Percentiles rank a stretch among this genome's conserved stretches.
phyloP scores from a whole-genome alignment of 1,139 yeast genomes.

The Candida labiduridarum region DNA sequence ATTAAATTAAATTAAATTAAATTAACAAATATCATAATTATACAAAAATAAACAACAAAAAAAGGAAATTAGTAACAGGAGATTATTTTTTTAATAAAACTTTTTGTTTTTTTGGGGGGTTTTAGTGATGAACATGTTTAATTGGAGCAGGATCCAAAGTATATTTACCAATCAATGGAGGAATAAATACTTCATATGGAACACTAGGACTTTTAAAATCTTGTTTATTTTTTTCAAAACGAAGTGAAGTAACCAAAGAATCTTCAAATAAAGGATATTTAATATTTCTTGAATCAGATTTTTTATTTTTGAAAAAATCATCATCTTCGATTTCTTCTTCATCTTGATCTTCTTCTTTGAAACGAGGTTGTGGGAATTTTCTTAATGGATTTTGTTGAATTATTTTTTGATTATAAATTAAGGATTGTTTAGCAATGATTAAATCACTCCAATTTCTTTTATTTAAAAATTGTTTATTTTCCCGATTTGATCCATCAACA shows the following conservation, averaged over 20 bases:
- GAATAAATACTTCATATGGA: conserved; percentile 71
- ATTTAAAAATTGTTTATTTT: conserved; percentile 66
- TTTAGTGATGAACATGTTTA: conserved; percentile 29
- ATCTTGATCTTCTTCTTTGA: too few relatives aligned
- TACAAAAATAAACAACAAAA: not conserved
- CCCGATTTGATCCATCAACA: conserved; percentile 58
- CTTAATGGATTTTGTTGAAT: conserved; percentile 15
- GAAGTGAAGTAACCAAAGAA: conserved; percentile 68
- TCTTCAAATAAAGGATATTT: conserved; percentile 58
- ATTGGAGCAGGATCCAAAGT: conserved; percentile 35
- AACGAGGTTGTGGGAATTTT: conserved; percentile 34
- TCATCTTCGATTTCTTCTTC: too few relatives aligned
- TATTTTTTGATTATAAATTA: conserved; percentile 20
- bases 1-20: too few relatives aligned
- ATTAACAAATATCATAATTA: not conserved
- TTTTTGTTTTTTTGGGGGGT: not conserved
- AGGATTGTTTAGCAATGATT: conserved; percentile 40
- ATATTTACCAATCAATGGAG: conserved; percentile 49
- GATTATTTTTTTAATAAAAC: not conserved
- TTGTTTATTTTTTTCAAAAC: conserved; percentile 66
- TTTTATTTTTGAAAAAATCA: conserved; percentile 11
- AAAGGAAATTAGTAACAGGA: not conserved
- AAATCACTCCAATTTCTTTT: conserved; percentile 75
- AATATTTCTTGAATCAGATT: conserved; percentile 24
- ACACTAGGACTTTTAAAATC: conserved; percentile 56